Conservation (phyloP, 108 stramenopile species). For the Aurantiochytrium sp. region DNA sequence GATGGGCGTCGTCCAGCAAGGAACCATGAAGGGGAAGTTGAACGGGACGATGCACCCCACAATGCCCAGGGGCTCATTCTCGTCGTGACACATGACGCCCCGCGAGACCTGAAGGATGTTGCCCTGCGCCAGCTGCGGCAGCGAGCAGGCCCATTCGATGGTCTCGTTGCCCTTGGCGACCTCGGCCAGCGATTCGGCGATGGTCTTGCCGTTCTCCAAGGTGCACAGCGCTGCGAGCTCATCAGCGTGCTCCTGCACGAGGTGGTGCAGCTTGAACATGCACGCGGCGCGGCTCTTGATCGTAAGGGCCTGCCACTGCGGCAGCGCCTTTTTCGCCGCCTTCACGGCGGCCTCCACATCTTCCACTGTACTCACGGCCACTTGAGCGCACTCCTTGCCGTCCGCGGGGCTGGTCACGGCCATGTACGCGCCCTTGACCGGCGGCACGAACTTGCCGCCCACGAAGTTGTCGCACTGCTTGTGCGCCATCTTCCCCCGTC, state of each 20-base stretch:
- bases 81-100: slow-evolving; percentile 74
- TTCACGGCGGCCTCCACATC: slow-evolving; percentile 75
- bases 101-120: slow-evolving; percentile 66
- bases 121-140: slow-evolving; percentile 83
- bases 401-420: not conserved
- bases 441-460: not conserved
- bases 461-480: not conserved
- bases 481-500: too few relatives aligned
- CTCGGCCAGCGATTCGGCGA: slow-evolving; percentile 85
- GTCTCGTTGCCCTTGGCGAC: slow-evolving; percentile 97
- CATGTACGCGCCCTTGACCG: not conserved
- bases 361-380: slow-evolving; percentile 50
- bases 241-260: slow-evolving; percentile 67
- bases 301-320: slow-evolving; percentile 56
- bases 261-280: slow-evolving; percentile 84
- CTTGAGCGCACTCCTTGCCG: not conserved
- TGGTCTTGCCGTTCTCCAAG: slow-evolving; percentile 88
- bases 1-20: slow-evolving; percentile 91
- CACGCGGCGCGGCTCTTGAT: slow-evolving; percentile 69
- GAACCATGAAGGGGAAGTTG: slow-evolving; percentile 93
- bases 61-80: slow-evolving; percentile 81
- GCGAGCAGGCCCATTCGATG: slow-evolving; percentile 86
- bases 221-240: slow-evolving; percentile 81
- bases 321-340: slow-evolving; percentile 70
- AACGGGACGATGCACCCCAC: slow-evolving; percentile 86